Evolutionary conservation across 805 yeast genomes (phyloP), one percentile per base, ranked within the genome.

Genomic region (Nakazawaea anatomiae): DNA sequence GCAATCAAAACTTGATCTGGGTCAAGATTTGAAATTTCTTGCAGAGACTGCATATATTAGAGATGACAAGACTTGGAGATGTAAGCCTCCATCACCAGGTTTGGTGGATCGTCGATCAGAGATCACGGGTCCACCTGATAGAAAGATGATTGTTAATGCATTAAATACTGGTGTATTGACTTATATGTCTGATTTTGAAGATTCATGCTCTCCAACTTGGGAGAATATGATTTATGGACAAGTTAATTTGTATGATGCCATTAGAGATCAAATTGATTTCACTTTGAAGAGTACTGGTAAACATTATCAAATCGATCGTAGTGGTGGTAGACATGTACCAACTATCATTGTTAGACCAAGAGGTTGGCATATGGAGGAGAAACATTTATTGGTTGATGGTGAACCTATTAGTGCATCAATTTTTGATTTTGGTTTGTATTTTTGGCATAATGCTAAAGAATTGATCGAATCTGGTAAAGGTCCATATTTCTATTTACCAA

Each of bases 131-230:
- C 95, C 95, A 25, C 87, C 91, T 49, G 86, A 85, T 64, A 78
- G 92, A 57, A 85, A 87, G 60, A 87, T 87, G 95, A 80, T 87
- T 56, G 82, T 87, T 61, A 87, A 86, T 62, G 94, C 92, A 2
- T 75, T 87, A 64, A 87, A 87, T 68, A 82, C 91, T 0, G 75
- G 77, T 50, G 94, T 87, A 42, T 85, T 85, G 55, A 86, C 94
- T 32, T 87, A 87, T 65, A 87, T 87, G 94, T 83, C 89, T 42
- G 95, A 87, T 71, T 85, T 87, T 61, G 95, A 87, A 67, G 94
- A 87, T 67, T 85, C 91, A 14, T 80, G 87, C 59, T 81, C 92
- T 18, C 95, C 95, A 59, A 86, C 95, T 30, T 87, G 94, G 94
- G 68, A 70, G 55, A 87, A 85, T 68, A 76, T 85, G 73, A 77